Conservation (phyloP, 179 eudicot species). For the Silene noctiflora region DNA sequence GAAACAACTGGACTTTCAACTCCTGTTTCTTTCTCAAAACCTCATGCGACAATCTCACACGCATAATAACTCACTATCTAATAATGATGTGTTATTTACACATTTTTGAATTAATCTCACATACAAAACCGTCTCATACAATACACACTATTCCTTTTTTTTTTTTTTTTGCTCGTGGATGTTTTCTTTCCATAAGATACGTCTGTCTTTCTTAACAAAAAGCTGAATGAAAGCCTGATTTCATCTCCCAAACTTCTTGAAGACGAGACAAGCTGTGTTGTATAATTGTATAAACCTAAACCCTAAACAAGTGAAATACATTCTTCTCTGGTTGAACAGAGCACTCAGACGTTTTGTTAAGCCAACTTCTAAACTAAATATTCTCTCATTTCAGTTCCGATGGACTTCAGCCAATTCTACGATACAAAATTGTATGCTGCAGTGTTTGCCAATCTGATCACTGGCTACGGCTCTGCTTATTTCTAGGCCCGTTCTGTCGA, state of each 20-base stretch:
- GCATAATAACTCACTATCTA: too few species aligned
- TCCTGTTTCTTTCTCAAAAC: too few species aligned
- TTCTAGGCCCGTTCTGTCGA: conserved; percentile 5
- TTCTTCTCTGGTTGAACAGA: neutral
- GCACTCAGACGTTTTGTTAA: neutral
- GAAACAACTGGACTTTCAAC: too few species aligned
- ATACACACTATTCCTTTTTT: too few species aligned
- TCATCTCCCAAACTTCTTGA: neutral
- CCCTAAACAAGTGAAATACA: neutral
- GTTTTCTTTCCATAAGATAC: too few species aligned
- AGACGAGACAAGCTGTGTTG: neutral
- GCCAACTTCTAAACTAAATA: neutral
- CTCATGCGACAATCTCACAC: too few species aligned
- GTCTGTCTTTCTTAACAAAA: too few species aligned
- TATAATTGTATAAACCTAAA: neutral
- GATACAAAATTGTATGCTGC: conserved; percentile 5
- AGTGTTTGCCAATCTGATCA: conserved; percentile 4
- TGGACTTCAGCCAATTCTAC: neutral
- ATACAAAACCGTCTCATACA: too few species aligned
- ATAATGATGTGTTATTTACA: too few species aligned
- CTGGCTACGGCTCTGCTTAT: conserved; percentile 1
- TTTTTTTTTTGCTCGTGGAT: too few species aligned
- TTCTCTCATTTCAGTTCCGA: neutral
- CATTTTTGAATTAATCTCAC: too few species aligned
- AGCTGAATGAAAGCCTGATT: neutral